Evolutionary conservation across 345 rosid species (phyloP).

Genomic region (Brassica nigra): DNA sequence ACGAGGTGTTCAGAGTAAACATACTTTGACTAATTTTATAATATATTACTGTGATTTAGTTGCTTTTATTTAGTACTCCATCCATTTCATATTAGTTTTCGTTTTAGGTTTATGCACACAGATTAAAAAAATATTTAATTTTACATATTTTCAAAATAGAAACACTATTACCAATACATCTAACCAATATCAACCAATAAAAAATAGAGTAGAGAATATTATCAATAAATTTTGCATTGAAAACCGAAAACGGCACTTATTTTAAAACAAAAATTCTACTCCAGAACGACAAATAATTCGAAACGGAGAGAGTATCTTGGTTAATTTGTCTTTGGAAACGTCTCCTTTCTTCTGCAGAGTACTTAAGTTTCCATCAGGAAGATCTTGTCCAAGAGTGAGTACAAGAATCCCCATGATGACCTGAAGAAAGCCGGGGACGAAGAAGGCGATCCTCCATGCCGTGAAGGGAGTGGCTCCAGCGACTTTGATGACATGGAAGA

Average conservation of each 20-base stretch:
- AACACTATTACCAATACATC: too few species aligned
- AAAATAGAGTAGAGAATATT: too few species aligned
- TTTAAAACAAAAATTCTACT: too few species aligned
- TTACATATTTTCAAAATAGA: too few species aligned
- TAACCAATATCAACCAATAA: too few species aligned
- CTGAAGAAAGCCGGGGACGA: conserved; percentile 66
- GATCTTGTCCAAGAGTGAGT: conserved; percentile 70
- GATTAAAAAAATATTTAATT: too few species aligned
- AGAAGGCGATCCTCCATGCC: conserved; percentile 84
- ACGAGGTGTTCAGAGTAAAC: neutral
- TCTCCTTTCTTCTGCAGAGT: conserved; percentile 65
- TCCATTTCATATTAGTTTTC: too few species aligned
- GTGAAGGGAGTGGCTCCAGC: conserved; percentile 64
- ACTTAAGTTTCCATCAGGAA: conserved; percentile 81
- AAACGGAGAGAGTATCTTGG: conserved; percentile 47
- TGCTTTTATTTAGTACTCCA: neutral
- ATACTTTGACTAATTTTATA: neutral
- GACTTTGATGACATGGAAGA: conserved; percentile 50
- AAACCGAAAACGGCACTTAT: too few species aligned
- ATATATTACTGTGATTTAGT: neutral
- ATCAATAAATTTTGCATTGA: too few species aligned
- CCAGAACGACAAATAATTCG: too few species aligned
- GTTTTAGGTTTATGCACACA: too few species aligned
- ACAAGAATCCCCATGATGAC: conserved; percentile 64
- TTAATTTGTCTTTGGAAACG: conserved; percentile 65